A percentile compares a stretch with the other conserved stretches of the same genome.
phyloP scores from a whole-genome alignment of 1,139 yeast genomes.

The Candida freyschussii region DNA sequence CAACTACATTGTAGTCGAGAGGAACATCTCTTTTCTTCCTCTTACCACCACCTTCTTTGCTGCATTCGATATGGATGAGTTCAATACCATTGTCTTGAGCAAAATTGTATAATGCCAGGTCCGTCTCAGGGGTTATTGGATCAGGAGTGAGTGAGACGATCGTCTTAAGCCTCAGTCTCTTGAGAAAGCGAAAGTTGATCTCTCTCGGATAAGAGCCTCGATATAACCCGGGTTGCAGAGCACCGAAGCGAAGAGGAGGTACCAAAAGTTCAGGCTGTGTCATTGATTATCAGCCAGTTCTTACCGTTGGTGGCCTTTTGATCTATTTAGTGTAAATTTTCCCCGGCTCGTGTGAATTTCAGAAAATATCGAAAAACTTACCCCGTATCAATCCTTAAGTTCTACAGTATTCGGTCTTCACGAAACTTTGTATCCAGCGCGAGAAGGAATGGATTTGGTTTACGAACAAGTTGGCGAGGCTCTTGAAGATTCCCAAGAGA shows the following conservation, averaged over 20 bases:
- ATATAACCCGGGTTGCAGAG: slow-evolving; percentile 64
- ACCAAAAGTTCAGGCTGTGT: slow-evolving; percentile 31
- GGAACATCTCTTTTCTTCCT: slow-evolving; percentile 81
- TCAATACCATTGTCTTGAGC: slow-evolving; percentile 43
- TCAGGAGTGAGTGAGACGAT: slow-evolving; percentile 78
- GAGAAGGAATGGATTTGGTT: slow-evolving; percentile 16
- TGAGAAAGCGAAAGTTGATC: slow-evolving; percentile 67
- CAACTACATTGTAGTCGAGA: slow-evolving; percentile 57
- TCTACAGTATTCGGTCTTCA: no score
- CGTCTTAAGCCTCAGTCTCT: slow-evolving; percentile 60
- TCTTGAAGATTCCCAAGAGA: slow-evolving; percentile 16
- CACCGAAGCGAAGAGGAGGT: slow-evolving; percentile 78
- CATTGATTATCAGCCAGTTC: no score
- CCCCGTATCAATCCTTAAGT: not conserved
- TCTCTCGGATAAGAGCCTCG: slow-evolving; percentile 87
- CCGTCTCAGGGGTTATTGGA: slow-evolving; percentile 54
- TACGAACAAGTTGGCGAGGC: slow-evolving; percentile 12
- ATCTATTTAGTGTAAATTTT: no score
- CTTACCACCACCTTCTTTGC: slow-evolving; percentile 37
- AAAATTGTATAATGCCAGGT: slow-evolving; percentile 46
- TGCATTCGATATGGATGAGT: slow-evolving; percentile 63
- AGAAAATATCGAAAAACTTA: not conserved
- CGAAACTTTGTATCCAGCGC: no score
- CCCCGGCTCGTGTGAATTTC: no score
- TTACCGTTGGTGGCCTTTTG: not conserved